phyloP scores from a whole-genome alignment of 192 early-diverging fungal genomes.

The Kappamyces sp. region DNA sequence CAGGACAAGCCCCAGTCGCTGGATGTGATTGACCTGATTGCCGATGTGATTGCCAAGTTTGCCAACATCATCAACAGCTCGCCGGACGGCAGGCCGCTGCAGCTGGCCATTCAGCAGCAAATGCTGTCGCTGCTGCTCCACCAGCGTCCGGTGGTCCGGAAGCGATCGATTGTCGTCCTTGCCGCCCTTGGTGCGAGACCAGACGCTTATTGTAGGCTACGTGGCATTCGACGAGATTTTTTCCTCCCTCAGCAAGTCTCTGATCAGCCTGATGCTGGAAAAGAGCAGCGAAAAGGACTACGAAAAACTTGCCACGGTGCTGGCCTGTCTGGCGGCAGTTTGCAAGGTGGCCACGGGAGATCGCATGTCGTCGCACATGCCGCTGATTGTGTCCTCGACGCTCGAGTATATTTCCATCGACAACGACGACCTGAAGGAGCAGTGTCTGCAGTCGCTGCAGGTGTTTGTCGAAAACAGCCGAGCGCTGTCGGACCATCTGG shows the following conservation, averaged over 20 bases:
- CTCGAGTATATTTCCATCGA: slow-evolving; percentile 51
- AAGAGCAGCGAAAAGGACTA: slow-evolving; percentile 45
- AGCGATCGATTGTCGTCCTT: slow-evolving; percentile 66
- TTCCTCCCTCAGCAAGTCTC: slow-evolving; percentile 49
- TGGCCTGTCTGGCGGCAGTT: slow-evolving; percentile 65
- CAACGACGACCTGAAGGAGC: slow-evolving; percentile 79
- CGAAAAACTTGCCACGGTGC: slow-evolving; percentile 67
- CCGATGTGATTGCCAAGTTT: slow-evolving; percentile 65
- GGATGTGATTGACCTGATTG: slow-evolving; percentile 38
- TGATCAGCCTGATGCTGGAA: slow-evolving; percentile 49
- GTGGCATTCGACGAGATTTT: slow-evolving; percentile 65
- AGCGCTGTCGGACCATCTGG: not conserved
- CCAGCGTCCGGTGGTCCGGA: slow-evolving; percentile 66
- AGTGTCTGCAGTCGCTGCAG: slow-evolving; percentile 55
- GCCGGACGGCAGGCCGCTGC: slow-evolving; percentile 21
- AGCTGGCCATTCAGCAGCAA: slow-evolving; percentile 55
- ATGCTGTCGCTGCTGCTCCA: slow-evolving; percentile 66
- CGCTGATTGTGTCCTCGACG: slow-evolving; percentile 55
- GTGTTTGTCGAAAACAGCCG: not conserved
- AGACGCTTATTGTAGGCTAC: no score
- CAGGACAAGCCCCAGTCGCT: not conserved
- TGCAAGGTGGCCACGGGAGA: slow-evolving; percentile 41
- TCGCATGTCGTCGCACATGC: slow-evolving; percentile 42
- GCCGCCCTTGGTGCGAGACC: slow-evolving; percentile 53
- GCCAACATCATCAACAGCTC: slow-evolving; percentile 54